Evolutionary conservation across 139 green algal species (phyloP).

Genomic region (Desmodesmus armatus): DNA sequence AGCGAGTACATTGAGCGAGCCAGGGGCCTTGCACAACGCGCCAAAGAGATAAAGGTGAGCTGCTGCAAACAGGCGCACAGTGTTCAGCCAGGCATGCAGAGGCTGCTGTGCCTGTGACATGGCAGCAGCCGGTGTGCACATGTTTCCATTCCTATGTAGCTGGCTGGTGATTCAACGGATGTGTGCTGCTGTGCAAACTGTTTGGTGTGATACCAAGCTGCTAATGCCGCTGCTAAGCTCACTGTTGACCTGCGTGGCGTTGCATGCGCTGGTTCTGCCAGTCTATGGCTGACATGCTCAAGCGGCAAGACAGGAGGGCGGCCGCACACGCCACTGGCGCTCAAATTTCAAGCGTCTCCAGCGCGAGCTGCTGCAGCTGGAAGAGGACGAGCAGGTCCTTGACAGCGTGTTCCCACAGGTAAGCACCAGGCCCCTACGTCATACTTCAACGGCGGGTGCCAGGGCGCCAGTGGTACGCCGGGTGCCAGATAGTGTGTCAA

Average conservation of each 20-base stretch:
- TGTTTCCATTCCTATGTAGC: too few species aligned
- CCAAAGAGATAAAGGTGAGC: conserved; percentile 80
- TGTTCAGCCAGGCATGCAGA: background rate
- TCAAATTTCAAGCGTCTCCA: conserved; percentile 80
- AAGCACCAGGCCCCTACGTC: too few species aligned
- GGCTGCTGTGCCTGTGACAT: background rate
- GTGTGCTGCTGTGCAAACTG: too few species aligned
- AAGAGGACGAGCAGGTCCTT: conserved; percentile 91
- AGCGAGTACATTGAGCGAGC: conserved; percentile 90
- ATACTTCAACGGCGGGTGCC: too few species aligned
- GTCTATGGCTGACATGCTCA: conserved; percentile 66
- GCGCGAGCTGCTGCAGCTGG: conserved; percentile 84
- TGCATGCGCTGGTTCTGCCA: background rate
- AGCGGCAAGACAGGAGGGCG: conserved; percentile 70
- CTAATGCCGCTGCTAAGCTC: background rate
- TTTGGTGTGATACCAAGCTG: background rate
- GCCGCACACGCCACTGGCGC: conserved; percentile 78
- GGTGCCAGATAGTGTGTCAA: too few species aligned
- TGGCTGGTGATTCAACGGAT: too few species aligned
- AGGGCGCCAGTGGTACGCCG: too few species aligned
- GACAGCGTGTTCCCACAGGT: conserved; percentile 90
- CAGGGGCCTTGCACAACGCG: conserved; percentile 74
- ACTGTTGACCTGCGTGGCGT: too few species aligned
- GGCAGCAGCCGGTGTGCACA: background rate
- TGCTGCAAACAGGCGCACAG: too few species aligned